A percentile compares a stretch with the other conserved stretches of the same genome.
Conservation (phyloP, 257 asterid species). For the Solanum peruvianum region DNA sequence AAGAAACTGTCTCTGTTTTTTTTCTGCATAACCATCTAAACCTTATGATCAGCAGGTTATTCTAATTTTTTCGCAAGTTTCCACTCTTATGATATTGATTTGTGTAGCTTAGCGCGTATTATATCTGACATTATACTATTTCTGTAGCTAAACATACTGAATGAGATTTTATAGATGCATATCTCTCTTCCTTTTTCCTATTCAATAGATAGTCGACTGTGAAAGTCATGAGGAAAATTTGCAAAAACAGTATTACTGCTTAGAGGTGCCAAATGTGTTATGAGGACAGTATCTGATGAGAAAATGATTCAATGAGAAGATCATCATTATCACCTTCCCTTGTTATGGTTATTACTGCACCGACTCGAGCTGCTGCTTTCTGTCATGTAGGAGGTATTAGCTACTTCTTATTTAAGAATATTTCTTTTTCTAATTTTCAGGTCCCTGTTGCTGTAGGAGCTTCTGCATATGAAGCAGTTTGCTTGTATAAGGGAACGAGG, state of each 20-base stretch:
- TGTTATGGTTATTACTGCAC: background rate
- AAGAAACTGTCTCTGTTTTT: background rate
- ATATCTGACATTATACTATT: background rate
- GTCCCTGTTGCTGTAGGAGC: conserved; percentile 48
- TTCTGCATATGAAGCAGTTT: conserved; percentile 40
- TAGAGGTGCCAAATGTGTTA: background rate
- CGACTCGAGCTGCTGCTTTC: background rate
- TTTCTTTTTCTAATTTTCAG: conserved; percentile 13
- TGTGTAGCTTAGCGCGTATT: background rate
- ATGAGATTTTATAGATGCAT: background rate
- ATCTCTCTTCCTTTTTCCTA: background rate
- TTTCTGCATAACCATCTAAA: background rate
- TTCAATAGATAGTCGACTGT: background rate
- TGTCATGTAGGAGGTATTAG: background rate
- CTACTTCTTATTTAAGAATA: background rate
- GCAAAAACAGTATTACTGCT: background rate
- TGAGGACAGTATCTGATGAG: background rate
- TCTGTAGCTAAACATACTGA: background rate
- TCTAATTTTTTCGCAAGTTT: background rate
- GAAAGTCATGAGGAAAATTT: background rate
- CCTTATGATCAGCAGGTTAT: background rate
- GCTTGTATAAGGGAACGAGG: conserved; percentile 42
- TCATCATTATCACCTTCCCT: background rate
- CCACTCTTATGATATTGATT: background rate
- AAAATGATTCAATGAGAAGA: background rate